Conservation (phyloP, 164 flowering plant genomes). For the Berberis vulgaris region DNA sequence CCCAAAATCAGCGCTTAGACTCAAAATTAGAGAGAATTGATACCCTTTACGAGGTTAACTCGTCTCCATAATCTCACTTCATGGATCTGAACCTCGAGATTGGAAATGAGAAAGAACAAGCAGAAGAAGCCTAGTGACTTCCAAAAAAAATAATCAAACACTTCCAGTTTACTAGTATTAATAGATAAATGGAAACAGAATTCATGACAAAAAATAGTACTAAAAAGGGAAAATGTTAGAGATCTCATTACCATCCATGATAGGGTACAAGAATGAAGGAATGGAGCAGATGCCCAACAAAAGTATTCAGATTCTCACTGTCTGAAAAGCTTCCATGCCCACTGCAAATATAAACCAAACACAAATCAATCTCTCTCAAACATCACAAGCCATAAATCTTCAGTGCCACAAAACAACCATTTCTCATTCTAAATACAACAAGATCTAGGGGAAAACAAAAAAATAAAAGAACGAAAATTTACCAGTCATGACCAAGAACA, state of each 20-base stretch:
- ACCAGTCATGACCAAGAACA: constrained; percentile 92
- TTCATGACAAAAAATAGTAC: background rate
- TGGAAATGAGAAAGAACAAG: too few relatives aligned
- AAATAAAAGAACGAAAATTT: constrained; percentile 5
- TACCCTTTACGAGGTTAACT: too few relatives aligned
- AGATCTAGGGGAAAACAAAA: background rate
- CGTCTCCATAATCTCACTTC: too few relatives aligned
- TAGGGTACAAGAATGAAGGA: constrained; percentile 83
- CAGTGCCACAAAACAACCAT: too few relatives aligned
- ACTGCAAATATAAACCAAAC: constrained; percentile 23
- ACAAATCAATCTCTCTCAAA: background rate
- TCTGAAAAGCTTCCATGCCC: constrained; percentile 87
- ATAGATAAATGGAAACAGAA: too few relatives aligned
- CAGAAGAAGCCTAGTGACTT: too few relatives aligned
- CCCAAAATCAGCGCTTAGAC: too few relatives aligned
- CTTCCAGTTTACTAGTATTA: too few relatives aligned
- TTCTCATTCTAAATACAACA: background rate
- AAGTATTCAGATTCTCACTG: constrained; percentile 44
- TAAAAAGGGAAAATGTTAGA: constrained; percentile 4
- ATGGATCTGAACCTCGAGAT: too few relatives aligned
- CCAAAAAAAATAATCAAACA: too few relatives aligned
- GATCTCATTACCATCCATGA: constrained; percentile 55
- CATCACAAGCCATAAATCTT: too few relatives aligned
- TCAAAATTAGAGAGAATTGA: too few relatives aligned
- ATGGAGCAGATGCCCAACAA: constrained; percentile 72